Evolutionary conservation across 1,139 yeast species (phyloP).

Genomic region (Spencermartinsiella ligniputridi): DNA sequence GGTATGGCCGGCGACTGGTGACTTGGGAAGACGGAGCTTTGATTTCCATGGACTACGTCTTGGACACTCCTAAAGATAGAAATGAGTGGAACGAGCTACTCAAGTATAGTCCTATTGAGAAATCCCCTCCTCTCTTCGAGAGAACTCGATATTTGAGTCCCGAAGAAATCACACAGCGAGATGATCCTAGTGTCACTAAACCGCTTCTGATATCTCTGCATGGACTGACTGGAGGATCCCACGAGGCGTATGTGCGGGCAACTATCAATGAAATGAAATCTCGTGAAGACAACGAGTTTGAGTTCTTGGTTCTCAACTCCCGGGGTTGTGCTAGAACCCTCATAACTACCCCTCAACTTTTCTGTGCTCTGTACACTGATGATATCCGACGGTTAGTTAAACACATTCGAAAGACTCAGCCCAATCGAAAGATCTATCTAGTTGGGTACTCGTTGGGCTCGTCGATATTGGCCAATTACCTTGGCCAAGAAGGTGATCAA

Average conservation of each 20-base stretch:
- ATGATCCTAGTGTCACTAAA: slow-evolving; percentile 36
- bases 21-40: slow-evolving; percentile 59
- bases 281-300: slow-evolving; percentile 39
- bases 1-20: slow-evolving; percentile 74
- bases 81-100: slow-evolving; percentile 47
- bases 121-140: slow-evolving; percentile 72
- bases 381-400: slow-evolving; percentile 63
- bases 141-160: slow-evolving; percentile 67
- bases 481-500: slow-evolving; percentile 63
- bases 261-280: slow-evolving; percentile 26
- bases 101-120: slow-evolving; percentile 54
- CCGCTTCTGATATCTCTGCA: slow-evolving; percentile 73
- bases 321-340: slow-evolving; percentile 87
- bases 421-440: slow-evolving; percentile 67
- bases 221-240: slow-evolving; percentile 91
- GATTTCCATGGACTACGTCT: slow-evolving; percentile 74
- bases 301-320: slow-evolving; percentile 69
- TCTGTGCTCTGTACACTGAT: slow-evolving; percentile 68
- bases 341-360: slow-evolving; percentile 68
- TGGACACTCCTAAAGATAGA: slow-evolving; percentile 44
- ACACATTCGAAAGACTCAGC: slow-evolving; percentile 51
- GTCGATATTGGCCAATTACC: slow-evolving; percentile 66
- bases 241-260: slow-evolving; percentile 79
- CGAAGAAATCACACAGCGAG: slow-evolving; percentile 41
- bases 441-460: slow-evolving; percentile 92